A percentile compares a stretch with the other conserved stretches of the same genome.
These are phyloP conservation scores for Eleusine coracana DNA, from an alignment of 176 grass and related monocot species.

Conservation along the genomic window DNA sequence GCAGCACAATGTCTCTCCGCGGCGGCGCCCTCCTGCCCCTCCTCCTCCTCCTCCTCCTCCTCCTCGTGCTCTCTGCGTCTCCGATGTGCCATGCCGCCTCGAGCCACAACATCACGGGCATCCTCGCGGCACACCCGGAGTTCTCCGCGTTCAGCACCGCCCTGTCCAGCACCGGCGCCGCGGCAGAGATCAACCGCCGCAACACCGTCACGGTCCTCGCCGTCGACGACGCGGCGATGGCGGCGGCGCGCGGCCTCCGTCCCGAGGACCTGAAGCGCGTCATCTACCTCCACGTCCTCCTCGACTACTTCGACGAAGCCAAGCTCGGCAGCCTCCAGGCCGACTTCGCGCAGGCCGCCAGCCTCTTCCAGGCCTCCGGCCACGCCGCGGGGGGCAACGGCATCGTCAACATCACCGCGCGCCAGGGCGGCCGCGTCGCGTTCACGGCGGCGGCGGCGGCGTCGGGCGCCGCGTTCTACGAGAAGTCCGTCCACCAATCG, in stretches of 20 bases:
- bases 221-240: slow-evolving; percentile 47
- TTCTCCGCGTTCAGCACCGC: slow-evolving; percentile 57
- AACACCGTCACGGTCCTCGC: slow-evolving; percentile 55
- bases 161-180: slow-evolving; percentile 49
- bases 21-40: slow-evolving; percentile 13
- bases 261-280: slow-evolving; percentile 18
- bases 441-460: slow-evolving; percentile 16
- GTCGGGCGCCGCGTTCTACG: slow-evolving; percentile 13
- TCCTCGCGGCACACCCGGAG: slow-evolving; percentile 49
- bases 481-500: slow-evolving; percentile 41
- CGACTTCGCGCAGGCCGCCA: slow-evolving; percentile 5
- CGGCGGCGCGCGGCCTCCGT: not conserved
- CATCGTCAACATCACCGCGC: slow-evolving; percentile 37
- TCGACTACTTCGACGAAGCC: slow-evolving; percentile 49
- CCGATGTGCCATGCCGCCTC: not conserved
- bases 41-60: slow-evolving; percentile 44
- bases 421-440: slow-evolving; percentile 13
- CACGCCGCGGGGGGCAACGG: slow-evolving; percentile 37
- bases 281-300: slow-evolving; percentile 49
- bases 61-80: slow-evolving; percentile 33
- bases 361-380: slow-evolving; percentile 58
- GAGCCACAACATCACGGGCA: slow-evolving; percentile 54
- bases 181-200: slow-evolving; percentile 48
- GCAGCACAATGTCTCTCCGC: not conserved
- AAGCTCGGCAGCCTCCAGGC: slow-evolving; percentile 47